Evolutionary conservation across 2,329 filamentous ascomycete genomes (phyloP).

Genomic region (Claviceps spartinae): DNA sequence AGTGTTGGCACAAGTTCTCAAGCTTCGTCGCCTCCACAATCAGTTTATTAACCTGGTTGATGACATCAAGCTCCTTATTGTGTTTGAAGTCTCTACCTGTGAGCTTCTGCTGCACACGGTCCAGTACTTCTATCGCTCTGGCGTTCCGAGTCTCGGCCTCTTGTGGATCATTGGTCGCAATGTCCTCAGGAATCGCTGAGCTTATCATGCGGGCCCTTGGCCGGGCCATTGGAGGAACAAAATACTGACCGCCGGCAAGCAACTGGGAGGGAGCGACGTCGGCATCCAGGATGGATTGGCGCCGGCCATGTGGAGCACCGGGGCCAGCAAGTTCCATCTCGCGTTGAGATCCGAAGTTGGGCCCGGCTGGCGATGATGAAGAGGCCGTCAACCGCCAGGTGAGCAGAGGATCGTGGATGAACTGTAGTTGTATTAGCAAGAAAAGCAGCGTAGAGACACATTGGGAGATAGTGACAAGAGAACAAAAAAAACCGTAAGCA

Average conservation of each 20-base stretch:
- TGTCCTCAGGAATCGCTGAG: conserved; percentile 26
- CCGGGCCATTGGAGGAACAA: conserved; percentile 34
- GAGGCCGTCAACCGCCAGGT: conserved; percentile 78
- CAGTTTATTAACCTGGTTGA: conserved; percentile 84
- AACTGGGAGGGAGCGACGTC: conserved; percentile 47
- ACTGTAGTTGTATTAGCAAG: conserved; percentile 37
- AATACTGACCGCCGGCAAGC: conserved; percentile 31
- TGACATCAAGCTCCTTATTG: conserved; percentile 69
- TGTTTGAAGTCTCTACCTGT: conserved; percentile 87
- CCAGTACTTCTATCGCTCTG: conserved; percentile 78
- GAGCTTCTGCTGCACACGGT: conserved; percentile 86
- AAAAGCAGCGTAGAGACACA: not conserved
- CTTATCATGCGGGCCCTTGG: conserved; percentile 48
- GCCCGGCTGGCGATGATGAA: conserved; percentile 47
- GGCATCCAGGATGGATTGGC: conserved; percentile 56
- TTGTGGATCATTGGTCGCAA: conserved; percentile 23
- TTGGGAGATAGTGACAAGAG: not conserved
- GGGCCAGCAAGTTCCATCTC: conserved; percentile 38
- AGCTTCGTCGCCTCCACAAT: conserved; percentile 91
- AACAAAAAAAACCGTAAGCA: not conserved
- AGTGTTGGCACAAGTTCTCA: conserved; percentile 97
- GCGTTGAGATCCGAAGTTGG: conserved; percentile 51
- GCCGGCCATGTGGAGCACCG: conserved; percentile 39
- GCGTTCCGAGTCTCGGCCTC: conserved; percentile 82
- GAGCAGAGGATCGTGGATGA: conserved; percentile 97